Conservation (phyloP, 2,329 filamentous ascomycete genomes). For the Trichophyton verrucosum region DNA sequence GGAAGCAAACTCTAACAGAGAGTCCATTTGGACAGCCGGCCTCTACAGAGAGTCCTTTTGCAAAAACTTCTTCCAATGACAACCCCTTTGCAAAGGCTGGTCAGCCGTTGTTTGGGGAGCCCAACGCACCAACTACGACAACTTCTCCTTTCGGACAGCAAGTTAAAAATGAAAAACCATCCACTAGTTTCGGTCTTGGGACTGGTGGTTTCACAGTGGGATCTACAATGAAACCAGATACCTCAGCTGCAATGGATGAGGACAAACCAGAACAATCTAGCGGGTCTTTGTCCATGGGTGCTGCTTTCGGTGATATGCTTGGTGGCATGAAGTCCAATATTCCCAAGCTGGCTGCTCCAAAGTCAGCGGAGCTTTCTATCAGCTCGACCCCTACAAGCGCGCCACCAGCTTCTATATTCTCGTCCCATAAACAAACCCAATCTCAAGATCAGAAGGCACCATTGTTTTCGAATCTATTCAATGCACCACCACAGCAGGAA, state of each 20-base stretch:
- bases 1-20: no score
- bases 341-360: not conserved
- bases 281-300: constrained; percentile 28
- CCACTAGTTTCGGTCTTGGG: constrained; percentile 21
- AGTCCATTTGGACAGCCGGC: constrained; percentile 20
- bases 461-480: not conserved
- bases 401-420: constrained; percentile 4
- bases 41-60: constrained; percentile 18
- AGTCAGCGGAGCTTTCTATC: constrained; percentile 10
- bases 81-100: constrained; percentile 23
- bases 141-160: constrained; percentile 13
- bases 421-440: constrained; percentile 2
- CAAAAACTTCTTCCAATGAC: constrained; percentile 12
- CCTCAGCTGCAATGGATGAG: constrained; percentile 27
- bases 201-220: constrained; percentile 30
- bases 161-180: constrained; percentile 14
- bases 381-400: constrained; percentile 7
- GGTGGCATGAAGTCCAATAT: constrained; percentile 8
- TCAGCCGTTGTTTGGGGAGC: constrained; percentile 22
- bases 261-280: constrained; percentile 27
- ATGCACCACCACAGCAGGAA: not conserved
- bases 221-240: constrained; percentile 35
- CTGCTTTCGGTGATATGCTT: constrained; percentile 31
- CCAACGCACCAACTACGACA: not conserved
- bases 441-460: constrained; percentile 1